Conservation (phyloP, 192 early-diverging fungal species). For the Geranomyces variabilis region DNA sequence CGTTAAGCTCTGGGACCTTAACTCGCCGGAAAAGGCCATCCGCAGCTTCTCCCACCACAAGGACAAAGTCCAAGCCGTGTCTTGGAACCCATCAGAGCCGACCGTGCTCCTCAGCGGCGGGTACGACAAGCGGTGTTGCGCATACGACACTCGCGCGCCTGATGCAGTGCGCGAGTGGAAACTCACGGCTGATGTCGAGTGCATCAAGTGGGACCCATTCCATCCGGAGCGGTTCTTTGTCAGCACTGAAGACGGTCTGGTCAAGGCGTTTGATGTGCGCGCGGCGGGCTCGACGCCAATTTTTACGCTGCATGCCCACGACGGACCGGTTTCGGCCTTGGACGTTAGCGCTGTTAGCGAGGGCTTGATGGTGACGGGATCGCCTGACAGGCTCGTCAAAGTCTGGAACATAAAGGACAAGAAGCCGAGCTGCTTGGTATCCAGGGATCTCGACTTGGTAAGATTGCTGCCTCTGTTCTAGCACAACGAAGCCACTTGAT, state of each 20-base stretch:
- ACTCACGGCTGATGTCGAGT: conserved; percentile 87
- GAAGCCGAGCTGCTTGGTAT: conserved; percentile 81
- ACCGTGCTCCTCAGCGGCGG: conserved; percentile 88
- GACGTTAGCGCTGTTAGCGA: conserved; percentile 78
- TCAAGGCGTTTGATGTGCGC: conserved; percentile 87
- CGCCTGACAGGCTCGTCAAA: conserved; percentile 87
- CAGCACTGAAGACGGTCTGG: conserved; percentile 87
- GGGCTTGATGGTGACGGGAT: conserved; percentile 92
- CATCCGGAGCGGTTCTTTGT: conserved; percentile 65
- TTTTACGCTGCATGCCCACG: conserved; percentile 93
- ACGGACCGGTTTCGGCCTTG: conserved; percentile 83
- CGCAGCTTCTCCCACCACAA: conserved; percentile 85
- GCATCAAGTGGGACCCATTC: conserved; percentile 90
- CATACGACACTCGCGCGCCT: conserved; percentile 91
- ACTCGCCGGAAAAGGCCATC: conserved; percentile 59
- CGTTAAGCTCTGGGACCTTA: conserved; percentile 98
- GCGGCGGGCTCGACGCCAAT: conserved; percentile 54
- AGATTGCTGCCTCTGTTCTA: too few species aligned
- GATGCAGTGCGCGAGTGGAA: conserved; percentile 68
- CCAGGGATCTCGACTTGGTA: conserved; percentile 81
- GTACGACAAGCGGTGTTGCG: conserved; percentile 86
- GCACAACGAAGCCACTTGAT: too few species aligned
- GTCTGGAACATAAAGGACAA: conserved; percentile 85
- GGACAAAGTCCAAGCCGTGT: conserved; percentile 87
- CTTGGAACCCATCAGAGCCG: conserved; percentile 89